A percentile compares a stretch with the other conserved stretches of the same genome.
These are phyloP conservation scores for Penicillium sp. DNA, from an alignment of 2,329 filamentous ascomycete species.

Conservation along the genomic window DNA sequence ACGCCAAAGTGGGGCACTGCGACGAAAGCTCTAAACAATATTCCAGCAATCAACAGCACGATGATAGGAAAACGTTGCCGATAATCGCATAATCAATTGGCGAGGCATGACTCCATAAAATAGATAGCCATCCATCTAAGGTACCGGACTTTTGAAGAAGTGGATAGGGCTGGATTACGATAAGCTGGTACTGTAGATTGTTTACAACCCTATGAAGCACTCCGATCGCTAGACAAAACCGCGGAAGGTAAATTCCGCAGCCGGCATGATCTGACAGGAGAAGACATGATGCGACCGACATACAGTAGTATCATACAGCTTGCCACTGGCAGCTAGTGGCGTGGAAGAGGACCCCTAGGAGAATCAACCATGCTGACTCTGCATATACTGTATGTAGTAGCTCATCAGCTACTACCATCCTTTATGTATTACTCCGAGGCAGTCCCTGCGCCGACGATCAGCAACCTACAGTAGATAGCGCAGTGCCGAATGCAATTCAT, in stretches of 20 bases:
- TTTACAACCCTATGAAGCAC: not conserved
- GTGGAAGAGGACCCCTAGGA: not conserved
- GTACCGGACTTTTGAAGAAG: not conserved
- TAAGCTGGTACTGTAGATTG: not conserved
- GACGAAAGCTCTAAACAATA: not conserved
- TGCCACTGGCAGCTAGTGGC: constrained; percentile 1
- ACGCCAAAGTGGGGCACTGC: constrained; percentile 3
- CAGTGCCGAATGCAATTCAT: not conserved
- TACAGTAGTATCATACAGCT: constrained; percentile 7
- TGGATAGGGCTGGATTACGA: not conserved
- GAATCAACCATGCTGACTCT: not conserved
- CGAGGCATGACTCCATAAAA: not conserved
- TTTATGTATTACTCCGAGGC: not conserved
- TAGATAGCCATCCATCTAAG: not conserved
- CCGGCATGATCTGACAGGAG: constrained; percentile 5
- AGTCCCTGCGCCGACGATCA: constrained; percentile 30
- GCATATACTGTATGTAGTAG: not conserved
- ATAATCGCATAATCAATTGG: not conserved
- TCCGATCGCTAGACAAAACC: not conserved
- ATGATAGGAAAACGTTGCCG: constrained; percentile 2
- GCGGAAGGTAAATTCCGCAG: constrained; percentile 3
- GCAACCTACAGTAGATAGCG: not conserved
- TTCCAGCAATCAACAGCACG: not conserved
- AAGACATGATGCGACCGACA: not conserved
- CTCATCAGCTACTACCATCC: not conserved